Evolutionary conservation across 345 rosid genomes (phyloP).

Genomic region (Eutrema heterophyllum): DNA sequence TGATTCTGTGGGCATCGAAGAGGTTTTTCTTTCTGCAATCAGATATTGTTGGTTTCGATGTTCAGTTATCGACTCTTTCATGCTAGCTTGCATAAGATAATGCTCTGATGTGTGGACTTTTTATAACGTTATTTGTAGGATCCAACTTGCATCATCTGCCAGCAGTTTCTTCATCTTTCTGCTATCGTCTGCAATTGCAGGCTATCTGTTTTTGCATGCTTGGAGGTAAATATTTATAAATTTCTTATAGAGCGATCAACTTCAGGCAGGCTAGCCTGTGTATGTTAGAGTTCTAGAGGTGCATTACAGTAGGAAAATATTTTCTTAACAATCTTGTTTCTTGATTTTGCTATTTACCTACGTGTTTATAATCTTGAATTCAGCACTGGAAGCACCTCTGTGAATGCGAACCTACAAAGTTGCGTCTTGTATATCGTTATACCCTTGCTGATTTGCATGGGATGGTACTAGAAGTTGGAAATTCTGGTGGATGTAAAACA

Average conservation of each 20-base stretch:
- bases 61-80: not conserved
- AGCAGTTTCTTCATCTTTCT: slow-evolving; percentile 84
- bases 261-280: not conserved
- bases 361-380: slow-evolving; percentile 17
- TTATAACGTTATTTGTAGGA: slow-evolving; percentile 51
- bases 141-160: slow-evolving; percentile 85
- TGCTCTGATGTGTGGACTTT: not conserved
- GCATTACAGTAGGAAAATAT: not conserved
- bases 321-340: not conserved
- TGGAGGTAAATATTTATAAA: slow-evolving; percentile 62
- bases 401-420: slow-evolving; percentile 73
- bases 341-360: slow-evolving; percentile 17
- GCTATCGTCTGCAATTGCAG: slow-evolving; percentile 74
- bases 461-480: slow-evolving; percentile 35
- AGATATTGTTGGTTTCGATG: slow-evolving; percentile 20
- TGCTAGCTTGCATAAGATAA: slow-evolving; percentile 12
- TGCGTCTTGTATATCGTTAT: slow-evolving; percentile 67
- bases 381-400: slow-evolving; percentile 94
- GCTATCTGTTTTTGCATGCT: slow-evolving; percentile 77
- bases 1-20: slow-evolving; percentile 82
- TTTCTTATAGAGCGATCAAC: not conserved
- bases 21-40: slow-evolving; percentile 49
- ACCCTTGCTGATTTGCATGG: slow-evolving; percentile 67
- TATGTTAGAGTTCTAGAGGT: not conserved
- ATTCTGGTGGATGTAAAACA: slow-evolving; percentile 23